Conservation (phyloP, 768 basidiomycete genomes). For the Antrodiella citrinella region DNA sequence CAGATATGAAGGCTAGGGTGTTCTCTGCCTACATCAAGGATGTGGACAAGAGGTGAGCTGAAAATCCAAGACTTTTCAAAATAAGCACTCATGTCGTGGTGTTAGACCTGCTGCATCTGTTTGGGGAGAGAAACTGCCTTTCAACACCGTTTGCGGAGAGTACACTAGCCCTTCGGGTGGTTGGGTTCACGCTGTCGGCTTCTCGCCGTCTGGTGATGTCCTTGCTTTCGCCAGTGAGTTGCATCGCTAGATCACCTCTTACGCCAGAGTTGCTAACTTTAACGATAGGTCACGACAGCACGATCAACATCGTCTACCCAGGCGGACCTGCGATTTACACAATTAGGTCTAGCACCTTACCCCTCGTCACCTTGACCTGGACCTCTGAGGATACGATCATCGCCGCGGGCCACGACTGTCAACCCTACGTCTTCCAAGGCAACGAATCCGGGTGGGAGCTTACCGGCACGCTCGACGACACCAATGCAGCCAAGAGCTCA, state of each 20-base stretch:
- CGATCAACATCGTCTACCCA: slow-evolving; percentile 89
- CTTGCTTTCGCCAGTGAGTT: slow-evolving; percentile 88
- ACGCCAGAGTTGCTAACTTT: too few relatives aligned
- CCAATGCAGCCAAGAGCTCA: slow-evolving; percentile 36
- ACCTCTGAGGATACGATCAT: slow-evolving; percentile 74
- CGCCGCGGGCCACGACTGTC: slow-evolving; percentile 97
- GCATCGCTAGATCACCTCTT: slow-evolving; percentile 1
- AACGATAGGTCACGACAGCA: slow-evolving; percentile 85
- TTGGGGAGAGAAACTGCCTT: slow-evolving; percentile 98
- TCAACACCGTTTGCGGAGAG: slow-evolving; percentile 96
- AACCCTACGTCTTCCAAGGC: slow-evolving; percentile 82
- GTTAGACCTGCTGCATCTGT: slow-evolving; percentile 79
- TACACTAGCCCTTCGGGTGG: slow-evolving; percentile 85
- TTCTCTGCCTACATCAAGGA: slow-evolving; percentile 99
- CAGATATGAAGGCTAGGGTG: slow-evolving; percentile 96
- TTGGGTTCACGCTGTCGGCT: slow-evolving; percentile 94
- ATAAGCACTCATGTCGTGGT: too few relatives aligned
- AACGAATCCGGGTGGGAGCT: slow-evolving; percentile 69
- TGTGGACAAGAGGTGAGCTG: slow-evolving; percentile 76
- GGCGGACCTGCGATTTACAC: slow-evolving; percentile 63
- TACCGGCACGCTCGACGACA: slow-evolving; percentile 79
- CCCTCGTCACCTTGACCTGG: slow-evolving; percentile 82
- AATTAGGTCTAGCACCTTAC: slow-evolving; percentile 72
- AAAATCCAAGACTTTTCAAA: too few relatives aligned
- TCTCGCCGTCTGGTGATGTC: slow-evolving; percentile 93